Percentiles rank a stretch among this genome's conserved stretches.
Conservation (phyloP, 164 flowering plant genomes). For the Magnolia kwangsiensis region DNA sequence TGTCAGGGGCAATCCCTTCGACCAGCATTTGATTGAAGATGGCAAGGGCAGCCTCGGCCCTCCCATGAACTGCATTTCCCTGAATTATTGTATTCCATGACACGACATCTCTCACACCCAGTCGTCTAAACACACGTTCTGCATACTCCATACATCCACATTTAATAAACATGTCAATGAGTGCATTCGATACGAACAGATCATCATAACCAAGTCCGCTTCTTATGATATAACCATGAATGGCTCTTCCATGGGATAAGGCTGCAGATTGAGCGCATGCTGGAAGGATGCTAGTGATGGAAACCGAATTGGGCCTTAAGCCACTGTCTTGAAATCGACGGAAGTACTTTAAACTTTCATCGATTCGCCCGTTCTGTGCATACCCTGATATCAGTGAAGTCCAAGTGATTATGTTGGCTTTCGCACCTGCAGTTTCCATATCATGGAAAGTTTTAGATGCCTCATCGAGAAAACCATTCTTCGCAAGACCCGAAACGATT, state of each 20-base stretch:
- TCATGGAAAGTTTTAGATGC: constrained; percentile 23
- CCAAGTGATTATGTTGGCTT: constrained; percentile 28
- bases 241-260: constrained; percentile 26
- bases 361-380: constrained; percentile 22
- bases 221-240: constrained; percentile 25
- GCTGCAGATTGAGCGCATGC: constrained; percentile 29
- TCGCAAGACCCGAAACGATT: constrained; percentile 24
- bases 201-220: constrained; percentile 14
- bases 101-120: constrained; percentile 16
- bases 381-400: constrained; percentile 29
- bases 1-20: constrained; percentile 16
- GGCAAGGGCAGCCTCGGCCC: constrained; percentile 17
- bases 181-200: constrained; percentile 22
- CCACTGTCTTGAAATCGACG: constrained; percentile 24
- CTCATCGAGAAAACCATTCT: constrained; percentile 22
- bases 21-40: constrained; percentile 24
- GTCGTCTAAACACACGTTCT: constrained; percentile 17
- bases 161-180: constrained; percentile 29
- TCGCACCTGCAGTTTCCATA: constrained; percentile 22
- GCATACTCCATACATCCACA: constrained; percentile 25
- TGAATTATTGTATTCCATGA: constrained; percentile 35
- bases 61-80: constrained; percentile 25
- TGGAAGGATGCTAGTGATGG: constrained; percentile 28
- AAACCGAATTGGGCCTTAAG: constrained; percentile 28
- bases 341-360: constrained; percentile 25